Percentiles rank a stretch among this genome's conserved stretches.
phyloP scores from a whole-genome alignment of 768 basidiomycete genomes.

The Holtermannia corniformis region DNA sequence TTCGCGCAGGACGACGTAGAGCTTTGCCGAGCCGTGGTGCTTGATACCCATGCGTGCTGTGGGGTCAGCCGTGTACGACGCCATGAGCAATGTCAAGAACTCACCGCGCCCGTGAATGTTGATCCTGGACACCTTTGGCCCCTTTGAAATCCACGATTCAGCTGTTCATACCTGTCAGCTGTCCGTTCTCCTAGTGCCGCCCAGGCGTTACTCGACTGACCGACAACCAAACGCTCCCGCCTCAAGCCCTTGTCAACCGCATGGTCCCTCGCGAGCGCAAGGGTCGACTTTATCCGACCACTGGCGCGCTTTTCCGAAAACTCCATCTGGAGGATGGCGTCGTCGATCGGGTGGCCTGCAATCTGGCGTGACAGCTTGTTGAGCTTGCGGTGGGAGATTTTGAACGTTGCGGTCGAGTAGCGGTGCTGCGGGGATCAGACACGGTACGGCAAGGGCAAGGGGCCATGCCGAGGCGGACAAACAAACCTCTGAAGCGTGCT shows the following conservation, averaged over 20 bases:
- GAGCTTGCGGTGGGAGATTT: conserved; percentile 78
- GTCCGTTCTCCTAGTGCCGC: too few species aligned
- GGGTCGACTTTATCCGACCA: conserved; percentile 71
- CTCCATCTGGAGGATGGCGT: conserved; percentile 92
- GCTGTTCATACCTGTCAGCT: not conserved
- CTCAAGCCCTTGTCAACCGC: conserved; percentile 72
- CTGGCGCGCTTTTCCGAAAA: conserved; percentile 90
- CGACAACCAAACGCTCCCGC: conserved; percentile 63
- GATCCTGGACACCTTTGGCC: conserved; percentile 42
- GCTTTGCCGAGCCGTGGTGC: conserved; percentile 61
- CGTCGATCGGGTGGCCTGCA: conserved; percentile 81
- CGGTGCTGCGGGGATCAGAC: conserved; percentile 59
- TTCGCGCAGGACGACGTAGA: conserved; percentile 68
- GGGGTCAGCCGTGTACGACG: conserved; percentile 68
- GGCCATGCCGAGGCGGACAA: not conserved
- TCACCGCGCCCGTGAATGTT: not conserved
- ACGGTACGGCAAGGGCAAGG: not conserved
- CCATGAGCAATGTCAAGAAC: not conserved
- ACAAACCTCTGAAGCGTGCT: conserved; percentile 2
- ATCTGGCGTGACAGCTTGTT: conserved; percentile 79
- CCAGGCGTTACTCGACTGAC: conserved; percentile 51
- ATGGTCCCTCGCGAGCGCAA: conserved; percentile 76
- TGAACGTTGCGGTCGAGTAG: conserved; percentile 85
- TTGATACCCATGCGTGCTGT: conserved; percentile 71
- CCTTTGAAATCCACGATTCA: conserved; percentile 79